Evolutionary conservation across 495 filamentous ascomycete genomes (phyloP).

Genomic region (Aspergillus egyptiacus): DNA sequence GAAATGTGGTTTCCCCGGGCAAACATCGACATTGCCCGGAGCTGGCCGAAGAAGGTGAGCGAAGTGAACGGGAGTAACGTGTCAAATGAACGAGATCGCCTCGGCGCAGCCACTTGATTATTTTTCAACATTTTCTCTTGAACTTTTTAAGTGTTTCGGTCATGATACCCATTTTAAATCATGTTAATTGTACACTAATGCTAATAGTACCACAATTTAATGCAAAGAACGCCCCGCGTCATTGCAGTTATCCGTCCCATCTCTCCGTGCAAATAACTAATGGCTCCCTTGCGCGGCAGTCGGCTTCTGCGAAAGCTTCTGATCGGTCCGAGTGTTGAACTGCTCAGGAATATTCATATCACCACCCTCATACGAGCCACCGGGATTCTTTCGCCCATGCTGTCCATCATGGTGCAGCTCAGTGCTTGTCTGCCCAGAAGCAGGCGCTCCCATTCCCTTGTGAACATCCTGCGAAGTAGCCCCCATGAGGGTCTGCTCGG

Average conservation of each 20-base stretch:
- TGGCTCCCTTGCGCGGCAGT: background rate
- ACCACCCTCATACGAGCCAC: slow-evolving; percentile 41
- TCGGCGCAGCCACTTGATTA: slow-evolving; percentile 11
- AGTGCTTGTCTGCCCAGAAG: slow-evolving; percentile 51
- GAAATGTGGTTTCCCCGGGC: slow-evolving; percentile 82
- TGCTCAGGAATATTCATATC: slow-evolving; percentile 46
- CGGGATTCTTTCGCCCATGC: slow-evolving; percentile 44
- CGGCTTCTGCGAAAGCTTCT: slow-evolving; percentile 13
- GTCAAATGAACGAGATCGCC: slow-evolving; percentile 9
- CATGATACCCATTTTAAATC: slow-evolving; percentile 16
- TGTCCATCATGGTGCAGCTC: slow-evolving; percentile 54
- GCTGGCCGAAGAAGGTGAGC: slow-evolving; percentile 75
- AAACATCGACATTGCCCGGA: slow-evolving; percentile 78
- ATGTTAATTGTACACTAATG: slow-evolving; percentile 5
- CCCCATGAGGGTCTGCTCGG: slow-evolving; percentile 53
- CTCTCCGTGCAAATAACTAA: background rate
- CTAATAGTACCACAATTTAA: slow-evolving; percentile 2
- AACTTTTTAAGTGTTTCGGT: background rate
- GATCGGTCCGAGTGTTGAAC: slow-evolving; percentile 25
- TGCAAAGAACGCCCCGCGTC: background rate
- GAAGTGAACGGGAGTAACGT: slow-evolving; percentile 10
- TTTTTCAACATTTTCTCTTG: background rate
- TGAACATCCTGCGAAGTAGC: slow-evolving; percentile 59
- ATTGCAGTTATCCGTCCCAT: background rate
- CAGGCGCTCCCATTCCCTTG: slow-evolving; percentile 53